Conservation (phyloP, 2,329 filamentous ascomycete species). For the Chaetomiaceae sp. region DNA sequence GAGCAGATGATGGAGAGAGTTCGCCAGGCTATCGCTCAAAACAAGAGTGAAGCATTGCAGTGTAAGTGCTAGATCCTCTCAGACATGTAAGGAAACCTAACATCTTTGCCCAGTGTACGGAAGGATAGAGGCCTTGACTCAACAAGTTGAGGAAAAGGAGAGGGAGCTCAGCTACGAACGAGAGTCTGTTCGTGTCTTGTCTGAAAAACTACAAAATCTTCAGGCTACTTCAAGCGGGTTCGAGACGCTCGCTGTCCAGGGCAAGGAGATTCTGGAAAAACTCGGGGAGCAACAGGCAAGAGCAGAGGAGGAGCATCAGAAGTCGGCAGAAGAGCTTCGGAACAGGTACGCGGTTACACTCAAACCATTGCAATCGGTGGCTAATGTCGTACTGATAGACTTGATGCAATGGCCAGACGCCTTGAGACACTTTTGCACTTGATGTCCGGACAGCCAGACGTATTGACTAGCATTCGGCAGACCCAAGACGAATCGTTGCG, state of each 20-base stretch:
- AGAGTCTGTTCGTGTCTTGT: conserved; percentile 11
- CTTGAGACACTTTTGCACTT: conserved; percentile 12
- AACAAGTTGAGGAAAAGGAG: conserved; percentile 19
- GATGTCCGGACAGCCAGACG: conserved; percentile 9
- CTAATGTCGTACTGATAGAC: conserved; percentile 10
- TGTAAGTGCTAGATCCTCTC: conserved; percentile 10
- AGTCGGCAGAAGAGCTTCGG: neutral
- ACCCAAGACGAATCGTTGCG: conserved; percentile 6
- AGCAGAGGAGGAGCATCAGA: conserved; percentile 1
- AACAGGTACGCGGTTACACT: conserved; percentile 2
- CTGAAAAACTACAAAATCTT: conserved; percentile 14
- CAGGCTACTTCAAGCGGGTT: conserved; percentile 15
- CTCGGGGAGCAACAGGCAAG: conserved; percentile 11
- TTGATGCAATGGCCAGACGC: conserved; percentile 13
- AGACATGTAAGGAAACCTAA: neutral
- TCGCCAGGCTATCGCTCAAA: conserved; percentile 19
- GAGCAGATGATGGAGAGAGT: conserved; percentile 29
- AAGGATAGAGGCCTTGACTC: conserved; percentile 16
- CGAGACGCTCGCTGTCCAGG: conserved; percentile 15
- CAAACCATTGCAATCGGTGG: neutral
- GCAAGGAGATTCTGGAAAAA: conserved; percentile 18
- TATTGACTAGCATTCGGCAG: conserved; percentile 7
- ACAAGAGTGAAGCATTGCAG: conserved; percentile 20
- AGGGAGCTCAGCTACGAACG: conserved; percentile 15
- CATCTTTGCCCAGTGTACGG: conserved; percentile 16